phyloP scores from a whole-genome alignment of 805 yeast genomes.

The Spathaspora girioi region DNA sequence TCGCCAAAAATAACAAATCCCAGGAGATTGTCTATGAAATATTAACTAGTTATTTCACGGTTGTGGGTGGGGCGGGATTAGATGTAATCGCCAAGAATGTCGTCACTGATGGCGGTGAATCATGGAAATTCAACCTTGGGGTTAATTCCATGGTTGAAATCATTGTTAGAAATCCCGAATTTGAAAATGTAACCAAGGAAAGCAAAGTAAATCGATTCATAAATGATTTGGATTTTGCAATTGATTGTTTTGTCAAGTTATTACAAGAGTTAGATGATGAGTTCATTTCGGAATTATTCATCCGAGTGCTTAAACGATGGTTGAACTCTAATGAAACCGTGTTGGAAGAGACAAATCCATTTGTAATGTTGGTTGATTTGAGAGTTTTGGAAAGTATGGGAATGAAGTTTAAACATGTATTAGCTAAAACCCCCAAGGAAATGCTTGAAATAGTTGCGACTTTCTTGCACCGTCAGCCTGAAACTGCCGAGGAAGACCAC shows the following conservation, averaged over 20 bases:
- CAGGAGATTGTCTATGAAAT: slow-evolving; percentile 33
- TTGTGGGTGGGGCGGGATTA: slow-evolving; percentile 17
- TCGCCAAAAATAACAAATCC: slow-evolving; percentile 25
- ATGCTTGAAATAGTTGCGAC: slow-evolving; percentile 41
- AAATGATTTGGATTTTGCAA: slow-evolving; percentile 21
- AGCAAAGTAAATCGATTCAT: slow-evolving; percentile 26
- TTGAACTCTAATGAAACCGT: slow-evolving; percentile 20
- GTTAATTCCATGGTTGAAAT: slow-evolving; percentile 36
- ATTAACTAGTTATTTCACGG: slow-evolving; percentile 33
- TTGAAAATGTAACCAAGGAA: slow-evolving; percentile 13
- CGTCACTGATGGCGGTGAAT: slow-evolving; percentile 19
- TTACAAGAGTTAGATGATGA: slow-evolving; percentile 49
- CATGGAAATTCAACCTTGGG: slow-evolving; percentile 43
- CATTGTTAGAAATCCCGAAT: slow-evolving; percentile 3
- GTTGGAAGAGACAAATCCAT: slow-evolving; percentile 42
- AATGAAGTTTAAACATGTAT: slow-evolving; percentile 51
- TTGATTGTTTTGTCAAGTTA: slow-evolving; percentile 32
- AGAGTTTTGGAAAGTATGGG: slow-evolving; percentile 62
- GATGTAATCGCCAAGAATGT: slow-evolving; percentile 32
- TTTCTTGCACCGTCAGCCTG: slow-evolving; percentile 11
- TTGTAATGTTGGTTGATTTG: slow-evolving; percentile 53
- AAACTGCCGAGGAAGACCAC: slow-evolving; percentile 11
- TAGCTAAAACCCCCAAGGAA: slow-evolving; percentile 55
- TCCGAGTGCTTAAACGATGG: slow-evolving; percentile 59
- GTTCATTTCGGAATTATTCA: slow-evolving; percentile 45